Conservation (phyloP, 73 alveolate genomes). For the Paramecium caudatum region DNA sequence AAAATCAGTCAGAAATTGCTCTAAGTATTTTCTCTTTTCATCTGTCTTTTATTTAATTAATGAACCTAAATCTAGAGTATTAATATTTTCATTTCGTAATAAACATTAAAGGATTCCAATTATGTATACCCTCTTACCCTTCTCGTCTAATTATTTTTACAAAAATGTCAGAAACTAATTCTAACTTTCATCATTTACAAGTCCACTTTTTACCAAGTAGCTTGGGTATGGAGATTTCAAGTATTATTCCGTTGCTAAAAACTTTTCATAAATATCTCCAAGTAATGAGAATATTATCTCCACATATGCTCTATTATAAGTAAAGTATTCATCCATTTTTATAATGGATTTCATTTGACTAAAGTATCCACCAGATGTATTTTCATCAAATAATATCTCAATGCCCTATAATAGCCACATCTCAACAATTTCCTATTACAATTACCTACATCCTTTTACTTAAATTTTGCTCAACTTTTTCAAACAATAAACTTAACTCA, state of each 20-base stretch:
- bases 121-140: conserved; percentile 9
- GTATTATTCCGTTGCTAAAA: neutral
- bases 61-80: neutral
- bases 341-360: neutral
- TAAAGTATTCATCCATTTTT: neutral
- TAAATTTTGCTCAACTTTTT: neutral
- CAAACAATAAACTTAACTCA: neutral
- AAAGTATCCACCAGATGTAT: neutral
- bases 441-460: neutral
- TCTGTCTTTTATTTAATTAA: neutral
- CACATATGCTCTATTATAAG: neutral
- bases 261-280: conserved; percentile 30
- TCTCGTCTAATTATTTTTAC: conserved; percentile 14
- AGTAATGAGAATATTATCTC: neutral
- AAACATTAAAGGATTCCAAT: conserved; percentile 25
- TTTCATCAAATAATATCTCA: conserved; percentile 11
- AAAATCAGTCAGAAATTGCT: neutral
- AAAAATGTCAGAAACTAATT: conserved; percentile 20
- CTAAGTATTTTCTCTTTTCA: neutral
- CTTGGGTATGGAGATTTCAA: neutral
- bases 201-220: conserved; percentile 25
- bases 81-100: neutral
- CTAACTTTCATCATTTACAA: neutral
- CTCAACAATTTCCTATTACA: conserved; percentile 10
- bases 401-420: conserved; percentile 29